Evolutionary conservation across 2,329 filamentous ascomycete species (phyloP).

Genomic region (Arthrobotrys sphaeroides): DNA sequence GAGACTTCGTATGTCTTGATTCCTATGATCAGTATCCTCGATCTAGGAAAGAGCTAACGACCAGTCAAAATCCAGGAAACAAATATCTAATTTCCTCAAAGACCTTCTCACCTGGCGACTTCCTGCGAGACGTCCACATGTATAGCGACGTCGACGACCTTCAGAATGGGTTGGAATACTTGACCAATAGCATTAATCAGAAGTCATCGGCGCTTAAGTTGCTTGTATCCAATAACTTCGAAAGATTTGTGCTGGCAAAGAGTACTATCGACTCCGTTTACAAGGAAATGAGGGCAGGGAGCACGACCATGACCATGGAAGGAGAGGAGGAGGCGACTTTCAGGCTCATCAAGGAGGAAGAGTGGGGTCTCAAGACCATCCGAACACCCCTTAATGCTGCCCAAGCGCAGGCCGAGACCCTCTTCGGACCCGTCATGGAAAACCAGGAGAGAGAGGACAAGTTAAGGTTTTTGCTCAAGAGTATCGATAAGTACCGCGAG

Average conservation of each 20-base stretch:
- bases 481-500: constrained; percentile 80
- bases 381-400: constrained; percentile 88
- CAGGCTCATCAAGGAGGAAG: constrained; percentile 88
- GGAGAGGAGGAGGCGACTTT: constrained; percentile 57
- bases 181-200: constrained; percentile 93
- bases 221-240: constrained; percentile 96
- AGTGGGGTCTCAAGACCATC: constrained; percentile 87
- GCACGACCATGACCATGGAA: constrained; percentile 62
- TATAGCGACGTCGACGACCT: constrained; percentile 83
- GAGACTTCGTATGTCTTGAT: constrained; percentile 71
- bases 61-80: constrained; percentile 69
- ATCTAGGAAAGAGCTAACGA: constrained; percentile 54
- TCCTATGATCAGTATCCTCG: constrained; percentile 1
- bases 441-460: constrained; percentile 90
- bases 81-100: constrained; percentile 95
- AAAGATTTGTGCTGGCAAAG: constrained; percentile 96
- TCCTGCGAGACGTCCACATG: constrained; percentile 90
- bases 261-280: constrained; percentile 99
- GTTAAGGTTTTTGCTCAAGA: constrained; percentile 78
- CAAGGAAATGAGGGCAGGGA: constrained; percentile 87
- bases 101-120: constrained; percentile 89
- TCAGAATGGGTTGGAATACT: constrained; percentile 80
- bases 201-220: constrained; percentile 97
- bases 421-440: constrained; percentile 93
- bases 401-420: constrained; percentile 91